Evolutionary conservation across 2,329 filamentous ascomycete species (phyloP).

Genomic region (Sporothrix schenckii): DNA sequence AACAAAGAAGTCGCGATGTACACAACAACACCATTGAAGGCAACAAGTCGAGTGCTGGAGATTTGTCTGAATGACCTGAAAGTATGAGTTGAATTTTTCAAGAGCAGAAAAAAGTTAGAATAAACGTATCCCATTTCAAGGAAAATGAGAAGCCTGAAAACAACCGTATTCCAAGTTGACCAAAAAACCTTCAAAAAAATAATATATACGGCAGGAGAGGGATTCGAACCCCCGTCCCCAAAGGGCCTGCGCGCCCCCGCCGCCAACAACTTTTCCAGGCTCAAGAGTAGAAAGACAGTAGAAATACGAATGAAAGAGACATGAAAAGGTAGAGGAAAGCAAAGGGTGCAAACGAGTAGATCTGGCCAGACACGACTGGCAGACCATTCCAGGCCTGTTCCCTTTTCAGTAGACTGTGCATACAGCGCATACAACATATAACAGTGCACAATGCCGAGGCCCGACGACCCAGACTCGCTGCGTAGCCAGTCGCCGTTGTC

Average conservation of each 20-base stretch:
- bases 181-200: background rate
- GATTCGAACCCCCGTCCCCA: constrained; percentile 15
- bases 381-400: background rate
- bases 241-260: constrained; percentile 7
- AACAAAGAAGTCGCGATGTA: constrained; percentile 4
- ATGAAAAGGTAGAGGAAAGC: background rate
- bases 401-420: no score
- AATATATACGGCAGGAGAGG: background rate
- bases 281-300: background rate
- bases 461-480: no score
- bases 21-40: background rate
- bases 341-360: background rate
- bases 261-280: background rate
- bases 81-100: background rate
- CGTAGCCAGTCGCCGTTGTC: no score
- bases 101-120: background rate
- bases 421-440: no score
- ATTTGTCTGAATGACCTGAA: background rate
- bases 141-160: background rate
- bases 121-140: background rate
- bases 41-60: background rate
- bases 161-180: no score
- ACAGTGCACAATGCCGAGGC: no score
- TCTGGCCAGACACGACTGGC: background rate
- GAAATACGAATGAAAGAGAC: background rate